Evolutionary conservation across 306 rosid species (phyloP).

Genomic region (Senna siamea): DNA sequence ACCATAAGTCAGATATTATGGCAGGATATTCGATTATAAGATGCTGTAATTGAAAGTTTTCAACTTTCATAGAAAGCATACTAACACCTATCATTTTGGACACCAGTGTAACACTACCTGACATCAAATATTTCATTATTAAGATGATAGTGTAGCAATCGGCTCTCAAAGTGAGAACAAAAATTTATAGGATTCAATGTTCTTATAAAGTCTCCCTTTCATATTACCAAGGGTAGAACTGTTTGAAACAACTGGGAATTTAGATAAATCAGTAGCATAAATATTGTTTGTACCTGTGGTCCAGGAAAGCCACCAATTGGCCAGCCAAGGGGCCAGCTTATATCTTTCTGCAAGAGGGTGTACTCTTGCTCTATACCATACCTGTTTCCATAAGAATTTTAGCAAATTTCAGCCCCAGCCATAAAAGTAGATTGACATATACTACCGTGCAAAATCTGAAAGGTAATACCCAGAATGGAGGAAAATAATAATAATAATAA

Average conservation of each 20-base stretch:
- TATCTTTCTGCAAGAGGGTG: slow-evolving; percentile 60
- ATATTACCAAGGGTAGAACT: neutral
- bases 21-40: neutral
- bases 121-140: too few relatives aligned
- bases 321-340: slow-evolving; percentile 73
- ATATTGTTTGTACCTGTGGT: slow-evolving; percentile 47
- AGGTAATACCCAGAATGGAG: too few relatives aligned
- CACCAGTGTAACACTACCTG: too few relatives aligned
- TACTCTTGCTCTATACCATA: slow-evolving; percentile 76
- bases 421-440: neutral
- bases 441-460: neutral
- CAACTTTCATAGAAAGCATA: too few relatives aligned
- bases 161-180: too few relatives aligned
- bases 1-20: neutral
- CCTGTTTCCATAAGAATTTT: slow-evolving; percentile 39
- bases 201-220: neutral
- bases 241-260: slow-evolving; percentile 8
- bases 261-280: slow-evolving; percentile 9
- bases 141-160: too few relatives aligned
- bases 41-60: too few relatives aligned
- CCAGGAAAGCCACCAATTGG: slow-evolving; percentile 74
- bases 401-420: neutral
- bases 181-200: neutral
- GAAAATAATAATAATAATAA: too few relatives aligned
- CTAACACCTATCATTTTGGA: too few relatives aligned